These are phyloP conservation scores for Raphanus sativus DNA, from an alignment of 345 rosid species.

Conservation along the genomic window DNA sequence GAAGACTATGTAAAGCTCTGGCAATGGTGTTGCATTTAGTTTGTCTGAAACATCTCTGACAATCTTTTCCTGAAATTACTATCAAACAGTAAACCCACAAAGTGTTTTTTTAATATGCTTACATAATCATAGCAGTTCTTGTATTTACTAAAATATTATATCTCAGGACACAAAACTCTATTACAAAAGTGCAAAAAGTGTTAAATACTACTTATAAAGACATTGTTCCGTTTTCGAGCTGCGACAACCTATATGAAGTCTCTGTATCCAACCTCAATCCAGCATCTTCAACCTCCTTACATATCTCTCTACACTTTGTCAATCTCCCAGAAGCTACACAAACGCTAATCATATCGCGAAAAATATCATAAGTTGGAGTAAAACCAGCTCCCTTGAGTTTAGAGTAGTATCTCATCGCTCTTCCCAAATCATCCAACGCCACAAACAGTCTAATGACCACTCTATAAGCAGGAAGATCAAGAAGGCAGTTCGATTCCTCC, in stretches of 20 bases:
- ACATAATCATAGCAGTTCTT: not conserved
- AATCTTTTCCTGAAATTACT: too few species aligned
- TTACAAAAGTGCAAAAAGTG: not conserved
- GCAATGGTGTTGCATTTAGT: too few species aligned
- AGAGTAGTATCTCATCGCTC: constrained; percentile 74
- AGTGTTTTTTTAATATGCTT: not conserved
- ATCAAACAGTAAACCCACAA: not conserved
- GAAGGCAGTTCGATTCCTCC: constrained; percentile 69
- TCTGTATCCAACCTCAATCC: constrained; percentile 63
- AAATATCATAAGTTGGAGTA: constrained; percentile 70
- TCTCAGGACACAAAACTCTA: not conserved
- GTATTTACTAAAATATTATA: not conserved
- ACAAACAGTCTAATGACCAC: constrained; percentile 72
- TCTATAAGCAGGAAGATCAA: constrained; percentile 86
- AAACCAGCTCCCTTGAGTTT: constrained; percentile 87
- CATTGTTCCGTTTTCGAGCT: constrained; percentile 39
- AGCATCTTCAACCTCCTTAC: constrained; percentile 72
- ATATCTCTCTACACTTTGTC: constrained; percentile 64
- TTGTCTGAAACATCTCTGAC: too few species aligned
- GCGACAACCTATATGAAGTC: constrained; percentile 38
- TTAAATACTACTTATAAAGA: constrained; percentile 24
- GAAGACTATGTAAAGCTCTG: too few species aligned
- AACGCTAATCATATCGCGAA: constrained; percentile 51
- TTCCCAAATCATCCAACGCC: constrained; percentile 68
- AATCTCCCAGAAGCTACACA: constrained; percentile 58